Evolutionary conservation across 805 yeast species (phyloP).

Genomic region (Torulaspora quercuum): DNA sequence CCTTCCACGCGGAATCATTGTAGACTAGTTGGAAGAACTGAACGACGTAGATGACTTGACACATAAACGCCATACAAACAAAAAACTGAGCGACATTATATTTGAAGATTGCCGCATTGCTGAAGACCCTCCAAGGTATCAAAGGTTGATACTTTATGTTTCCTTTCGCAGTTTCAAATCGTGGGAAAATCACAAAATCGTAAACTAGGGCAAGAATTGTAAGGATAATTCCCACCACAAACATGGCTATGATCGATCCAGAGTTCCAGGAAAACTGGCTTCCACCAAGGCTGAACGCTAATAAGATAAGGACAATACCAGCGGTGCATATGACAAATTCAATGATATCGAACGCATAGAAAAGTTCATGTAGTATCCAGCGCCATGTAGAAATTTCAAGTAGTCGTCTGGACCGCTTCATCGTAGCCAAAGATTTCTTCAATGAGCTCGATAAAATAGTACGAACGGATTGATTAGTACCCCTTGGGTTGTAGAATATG

Average conservation of each 20-base stretch:
- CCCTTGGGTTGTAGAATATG: slow-evolving; percentile 21
- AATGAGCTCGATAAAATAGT: background rate
- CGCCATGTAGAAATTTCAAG: slow-evolving; percentile 8
- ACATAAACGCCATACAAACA: slow-evolving; percentile 21
- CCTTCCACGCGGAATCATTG: slow-evolving; percentile 26
- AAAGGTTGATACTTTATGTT: slow-evolving; percentile 20
- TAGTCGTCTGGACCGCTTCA: slow-evolving; percentile 1
- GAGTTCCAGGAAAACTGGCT: slow-evolving; percentile 54
- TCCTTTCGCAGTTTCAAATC: slow-evolving; percentile 10
- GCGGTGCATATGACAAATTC: slow-evolving; percentile 24
- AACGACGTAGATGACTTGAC: slow-evolving; percentile 26
- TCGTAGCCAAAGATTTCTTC: background rate
- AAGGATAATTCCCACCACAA: slow-evolving; percentile 43
- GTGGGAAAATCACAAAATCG: slow-evolving; percentile 37
- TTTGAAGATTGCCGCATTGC: slow-evolving; percentile 17
- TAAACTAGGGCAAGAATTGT: slow-evolving; percentile 45
- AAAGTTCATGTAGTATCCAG: slow-evolving; percentile 5
- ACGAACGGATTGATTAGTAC: slow-evolving; percentile 2
- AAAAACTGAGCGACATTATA: slow-evolving; percentile 22
- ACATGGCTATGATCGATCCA: slow-evolving; percentile 40
- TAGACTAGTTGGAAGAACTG: slow-evolving; percentile 30
- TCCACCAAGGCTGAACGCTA: slow-evolving; percentile 47
- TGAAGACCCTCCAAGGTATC: slow-evolving; percentile 19
- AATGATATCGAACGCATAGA: slow-evolving; percentile 25
- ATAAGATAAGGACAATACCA: slow-evolving; percentile 23